Conservation (phyloP, 148 eudicot species). For the Chenopodium berlandieri region DNA sequence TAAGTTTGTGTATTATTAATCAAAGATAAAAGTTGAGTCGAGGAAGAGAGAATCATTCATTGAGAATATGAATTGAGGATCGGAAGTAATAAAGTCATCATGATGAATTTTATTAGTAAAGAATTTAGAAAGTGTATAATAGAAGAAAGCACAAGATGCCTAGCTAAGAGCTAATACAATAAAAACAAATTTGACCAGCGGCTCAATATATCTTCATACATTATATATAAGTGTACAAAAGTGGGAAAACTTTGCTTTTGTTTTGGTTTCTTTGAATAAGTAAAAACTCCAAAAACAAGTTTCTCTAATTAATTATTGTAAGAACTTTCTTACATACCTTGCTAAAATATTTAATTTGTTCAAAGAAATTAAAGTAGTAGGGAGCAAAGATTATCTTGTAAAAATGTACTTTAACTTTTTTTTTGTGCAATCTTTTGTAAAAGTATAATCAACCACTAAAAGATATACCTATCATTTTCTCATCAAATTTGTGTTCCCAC, state of each 20-base stretch:
- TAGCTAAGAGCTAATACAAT: constrained; percentile 10
- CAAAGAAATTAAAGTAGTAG: constrained; percentile 18
- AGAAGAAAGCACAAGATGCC: constrained; percentile 24
- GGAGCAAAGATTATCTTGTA: constrained; percentile 39
- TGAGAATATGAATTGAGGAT: background rate
- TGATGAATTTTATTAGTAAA: background rate
- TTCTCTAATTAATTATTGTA: background rate
- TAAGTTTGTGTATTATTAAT: no score
- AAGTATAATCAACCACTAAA: constrained; percentile 27
- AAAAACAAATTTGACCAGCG: constrained; percentile 30
- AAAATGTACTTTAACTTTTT: constrained; percentile 31
- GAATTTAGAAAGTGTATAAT: constrained; percentile 1
- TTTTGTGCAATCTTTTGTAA: constrained; percentile 29
- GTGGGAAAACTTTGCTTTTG: constrained; percentile 31
- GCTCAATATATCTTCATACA: constrained; percentile 8
- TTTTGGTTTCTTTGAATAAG: background rate
- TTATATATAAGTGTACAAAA: constrained; percentile 21
- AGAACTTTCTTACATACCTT: constrained; percentile 33
- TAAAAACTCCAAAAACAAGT: background rate
- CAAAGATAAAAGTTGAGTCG: background rate
- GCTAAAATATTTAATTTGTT: constrained; percentile 10
- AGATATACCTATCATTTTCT: constrained; percentile 24
- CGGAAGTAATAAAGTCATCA: background rate
- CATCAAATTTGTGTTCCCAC: constrained; percentile 23
- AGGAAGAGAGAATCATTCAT: background rate